Evolutionary conservation across 345 rosid species (phyloP), one percentile per base, ranked within the genome.

Genomic region (Toxicodendron radicans): DNA sequence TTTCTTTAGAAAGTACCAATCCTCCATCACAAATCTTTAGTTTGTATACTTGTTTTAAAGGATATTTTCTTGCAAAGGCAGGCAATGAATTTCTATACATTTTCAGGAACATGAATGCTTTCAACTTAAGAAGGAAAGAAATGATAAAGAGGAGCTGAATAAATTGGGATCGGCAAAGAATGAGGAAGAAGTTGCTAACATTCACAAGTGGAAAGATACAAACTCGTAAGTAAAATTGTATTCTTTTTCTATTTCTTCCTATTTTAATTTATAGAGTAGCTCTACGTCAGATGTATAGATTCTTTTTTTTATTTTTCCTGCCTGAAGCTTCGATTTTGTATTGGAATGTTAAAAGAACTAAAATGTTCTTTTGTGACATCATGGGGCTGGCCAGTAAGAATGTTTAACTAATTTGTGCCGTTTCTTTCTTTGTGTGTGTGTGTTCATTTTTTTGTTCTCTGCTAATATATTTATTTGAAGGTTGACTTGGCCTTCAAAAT

Each of bases 81-180:
- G 30, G 56, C 45, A 46, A 27, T 76, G 13, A 54, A 35, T 62
- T 35, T 18, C 65, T 75, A n/a, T 64, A 21, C 54, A 21, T 49
- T 78, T 76, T 58, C 80, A 94, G 98, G 95, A 92, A 57, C 83
- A 77, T 16, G 87, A 90, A 65, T 84, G 89, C 75, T 79, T 68
- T 76, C 78, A 88, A 79, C 94, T 83, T 66, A 88, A 67, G 76
- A 87, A 86, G 82, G 85, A 85, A 46, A 78, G 77, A 77, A 68
- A 21, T 32, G 80, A 75, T 70, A 78, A 65, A 24, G 83, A 80
- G 51, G 76, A 72, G 43, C 70, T 75, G 66, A 20, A 67, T 56
- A 80, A 71, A 21, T 70, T 35, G 69, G 38, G 45, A 54, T 32
- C 11, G 76, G 66, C 75, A 68, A 68, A 53, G 8, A 68, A 35